A percentile compares a stretch with the other conserved stretches of the same genome.
These are phyloP conservation scores for Penicillium sp. DNA, from an alignment of 2,329 filamentous ascomycete genomes.

Conservation along the genomic window DNA sequence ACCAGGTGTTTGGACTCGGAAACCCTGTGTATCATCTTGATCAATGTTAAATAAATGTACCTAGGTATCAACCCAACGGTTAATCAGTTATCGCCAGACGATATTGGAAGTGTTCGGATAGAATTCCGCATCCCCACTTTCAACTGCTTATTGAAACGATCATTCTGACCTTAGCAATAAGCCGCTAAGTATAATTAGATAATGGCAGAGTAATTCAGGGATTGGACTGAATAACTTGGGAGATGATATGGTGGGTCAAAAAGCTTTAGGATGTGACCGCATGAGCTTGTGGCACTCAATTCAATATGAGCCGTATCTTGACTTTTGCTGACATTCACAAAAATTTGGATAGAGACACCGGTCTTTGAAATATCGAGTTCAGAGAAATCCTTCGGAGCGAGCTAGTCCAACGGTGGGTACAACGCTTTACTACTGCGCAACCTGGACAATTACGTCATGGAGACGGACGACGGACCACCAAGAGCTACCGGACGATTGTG, in stretches of 20 bases:
- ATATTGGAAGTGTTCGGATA: background rate
- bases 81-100: background rate
- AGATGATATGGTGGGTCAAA: background rate
- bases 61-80: background rate
- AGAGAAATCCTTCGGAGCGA: background rate
- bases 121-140: too few relatives aligned
- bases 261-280: background rate
- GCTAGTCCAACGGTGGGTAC: background rate
- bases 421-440: background rate
- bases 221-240: too few relatives aligned
- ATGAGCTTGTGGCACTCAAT: background rate
- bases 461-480: background rate
- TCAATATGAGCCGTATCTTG: background rate
- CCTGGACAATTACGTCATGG: background rate
- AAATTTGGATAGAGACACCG: too few relatives aligned
- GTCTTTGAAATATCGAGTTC: background rate
- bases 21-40: background rate
- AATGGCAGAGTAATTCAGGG: background rate
- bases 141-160: background rate
- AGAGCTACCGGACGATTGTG: background rate
- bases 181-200: too few relatives aligned
- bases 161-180: background rate
- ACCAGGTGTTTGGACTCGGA: background rate
- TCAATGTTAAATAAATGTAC: background rate
- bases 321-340: too few relatives aligned